A percentile compares a stretch with the other conserved stretches of the same genome.
Conservation (phyloP, 495 filamentous ascomycete genomes). For the Neurospora sp. region DNA sequence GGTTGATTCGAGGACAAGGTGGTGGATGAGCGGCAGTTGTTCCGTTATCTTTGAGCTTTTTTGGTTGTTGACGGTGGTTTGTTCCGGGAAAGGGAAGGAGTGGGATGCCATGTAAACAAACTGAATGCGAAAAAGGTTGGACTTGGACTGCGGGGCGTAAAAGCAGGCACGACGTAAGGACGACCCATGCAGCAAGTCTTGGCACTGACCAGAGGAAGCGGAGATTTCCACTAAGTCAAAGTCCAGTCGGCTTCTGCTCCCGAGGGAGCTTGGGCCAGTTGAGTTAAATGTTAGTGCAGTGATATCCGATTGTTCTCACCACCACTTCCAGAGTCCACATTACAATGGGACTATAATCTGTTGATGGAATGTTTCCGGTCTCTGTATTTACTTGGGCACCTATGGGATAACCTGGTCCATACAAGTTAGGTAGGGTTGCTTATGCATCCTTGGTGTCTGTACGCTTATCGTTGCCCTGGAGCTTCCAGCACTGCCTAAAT, state of each 20-base stretch:
- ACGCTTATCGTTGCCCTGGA: slow-evolving; percentile 75
- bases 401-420: not conserved
- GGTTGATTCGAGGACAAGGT: not conserved
- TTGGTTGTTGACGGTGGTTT: not conserved
- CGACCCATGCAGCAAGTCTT: not conserved
- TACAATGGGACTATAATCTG: not conserved
- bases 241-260: not conserved
- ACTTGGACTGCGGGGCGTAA: not conserved
- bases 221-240: not conserved
- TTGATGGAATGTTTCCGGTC: not conserved
- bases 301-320: not conserved
- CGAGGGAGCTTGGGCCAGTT: not conserved
- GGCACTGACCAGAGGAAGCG: not conserved
- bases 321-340: not conserved
- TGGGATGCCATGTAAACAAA: not conserved
- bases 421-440: not conserved
- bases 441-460: slow-evolving; percentile 61
- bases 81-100: not conserved
- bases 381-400: not conserved
- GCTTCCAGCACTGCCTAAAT: slow-evolving; percentile 90
- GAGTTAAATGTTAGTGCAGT: not conserved
- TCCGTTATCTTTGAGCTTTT: not conserved
- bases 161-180: not conserved
- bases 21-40: not conserved
- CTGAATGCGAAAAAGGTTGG: not conserved